Evolutionary conservation across 2,329 filamentous ascomycete genomes (phyloP), one percentile per base, ranked within the genome.

Genomic region (Huntiella omanensis): DNA sequence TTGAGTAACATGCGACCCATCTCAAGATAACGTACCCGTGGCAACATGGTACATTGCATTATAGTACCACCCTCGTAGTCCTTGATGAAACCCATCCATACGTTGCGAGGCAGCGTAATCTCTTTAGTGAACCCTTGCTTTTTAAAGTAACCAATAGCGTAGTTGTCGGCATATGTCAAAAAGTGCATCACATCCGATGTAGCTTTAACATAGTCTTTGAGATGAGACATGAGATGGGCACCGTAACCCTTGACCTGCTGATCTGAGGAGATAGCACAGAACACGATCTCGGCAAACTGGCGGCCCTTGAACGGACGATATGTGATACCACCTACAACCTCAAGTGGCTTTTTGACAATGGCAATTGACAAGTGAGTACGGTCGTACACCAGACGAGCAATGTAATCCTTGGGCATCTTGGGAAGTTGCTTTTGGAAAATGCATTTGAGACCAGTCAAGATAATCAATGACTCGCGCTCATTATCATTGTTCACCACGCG

Each of bases 31-130:
- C 91, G 82, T 46, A 96, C 85, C 52, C 82, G 83, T 5, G 88
- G 88, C 15, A 98, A 72, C 91, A 98, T 96, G 45, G 82, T 85
- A 58, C 91, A 98, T 64, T 98, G 91, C 91, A 98, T 98, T 51
- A 98, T 93, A 0, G 91, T 98, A 49, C 91, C 91, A 49, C 91
- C 91, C 63, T 98, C 91, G 60, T 98, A 98, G 60, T 98, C 91
- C 60, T 98, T 98, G 67, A 98, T 98, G 57, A 96, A 98, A 2
- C 91, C 91, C 91, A 96, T 96, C 91, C 91, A 98, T 3, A 85
- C 79, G 2, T 80, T 77, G 56, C 79, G 82, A 49, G 91, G 83
- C 1, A 98, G 74, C 0, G 87, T 94, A 52, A 98, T 96, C 56
- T 98, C 88, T 60, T 98, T 98, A 1, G 91, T 96, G 58, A 98